These are phyloP conservation scores for Erythrophleum ivorense DNA, from an alignment of 331 rosid genomes.

Conservation along the genomic window DNA sequence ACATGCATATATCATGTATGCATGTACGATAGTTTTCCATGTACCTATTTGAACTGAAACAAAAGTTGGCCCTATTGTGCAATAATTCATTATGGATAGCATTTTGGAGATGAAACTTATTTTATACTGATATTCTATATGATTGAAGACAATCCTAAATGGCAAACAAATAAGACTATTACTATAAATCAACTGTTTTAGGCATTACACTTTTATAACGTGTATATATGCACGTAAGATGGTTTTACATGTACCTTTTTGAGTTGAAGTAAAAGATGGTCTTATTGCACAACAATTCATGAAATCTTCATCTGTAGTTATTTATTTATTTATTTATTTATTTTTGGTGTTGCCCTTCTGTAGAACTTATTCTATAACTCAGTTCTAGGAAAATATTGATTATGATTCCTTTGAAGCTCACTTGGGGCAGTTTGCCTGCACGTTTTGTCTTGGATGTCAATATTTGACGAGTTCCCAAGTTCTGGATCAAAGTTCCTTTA, in stretches of 20 bases:
- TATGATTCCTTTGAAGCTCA: slow-evolving; percentile 12
- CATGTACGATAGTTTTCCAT: too few species aligned
- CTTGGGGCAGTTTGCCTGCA: not conserved
- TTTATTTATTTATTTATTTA: not conserved
- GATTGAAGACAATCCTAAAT: not conserved
- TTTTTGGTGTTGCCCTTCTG: not conserved
- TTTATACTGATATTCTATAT: not conserved
- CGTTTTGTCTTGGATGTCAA: not conserved
- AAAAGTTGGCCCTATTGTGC: too few species aligned
- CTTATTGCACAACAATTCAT: not conserved
- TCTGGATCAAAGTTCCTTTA: not conserved
- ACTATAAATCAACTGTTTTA: not conserved
- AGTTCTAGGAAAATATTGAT: not conserved
- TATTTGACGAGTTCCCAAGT: not conserved
- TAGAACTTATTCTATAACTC: not conserved
- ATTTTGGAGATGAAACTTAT: not conserved
- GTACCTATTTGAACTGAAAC: too few species aligned
- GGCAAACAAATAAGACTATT: not conserved
- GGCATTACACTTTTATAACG: not conserved
- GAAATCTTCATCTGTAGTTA: not conserved
- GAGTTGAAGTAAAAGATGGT: not conserved
- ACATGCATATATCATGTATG: too few species aligned
- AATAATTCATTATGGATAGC: too few species aligned
- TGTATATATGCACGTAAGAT: not conserved
- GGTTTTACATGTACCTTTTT: slow-evolving; percentile 11